Evolutionary conservation across 2,329 filamentous ascomycete species (phyloP).

Genomic region (Trichoderma simmonsii): DNA sequence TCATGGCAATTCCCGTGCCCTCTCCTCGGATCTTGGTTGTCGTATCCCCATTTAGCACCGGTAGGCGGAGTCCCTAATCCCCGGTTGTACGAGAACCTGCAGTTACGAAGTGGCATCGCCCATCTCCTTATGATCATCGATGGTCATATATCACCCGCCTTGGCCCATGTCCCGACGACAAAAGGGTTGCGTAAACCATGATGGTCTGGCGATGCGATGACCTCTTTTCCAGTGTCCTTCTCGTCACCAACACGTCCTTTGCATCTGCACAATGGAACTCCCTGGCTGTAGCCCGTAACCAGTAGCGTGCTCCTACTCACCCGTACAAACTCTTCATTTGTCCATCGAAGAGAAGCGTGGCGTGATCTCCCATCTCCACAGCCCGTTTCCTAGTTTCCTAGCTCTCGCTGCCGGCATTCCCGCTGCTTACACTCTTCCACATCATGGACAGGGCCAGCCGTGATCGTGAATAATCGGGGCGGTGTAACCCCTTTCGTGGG

Average conservation of each 20-base stretch:
- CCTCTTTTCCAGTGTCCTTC: background rate
- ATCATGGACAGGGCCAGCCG: background rate
- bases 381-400: background rate
- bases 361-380: conserved; percentile 17
- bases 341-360: conserved; percentile 4
- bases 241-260: background rate
- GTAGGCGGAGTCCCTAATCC: background rate
- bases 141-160: conserved; percentile 11
- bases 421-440: background rate
- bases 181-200: background rate
- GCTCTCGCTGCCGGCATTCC: conserved; percentile 12
- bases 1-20: background rate
- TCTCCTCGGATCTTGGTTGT: background rate
- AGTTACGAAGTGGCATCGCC: conserved; percentile 13
- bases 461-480: conserved; percentile 14
- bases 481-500: conserved; percentile 13
- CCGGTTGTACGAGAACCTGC: background rate
- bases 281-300: background rate
- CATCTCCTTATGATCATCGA: background rate
- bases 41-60: conserved; percentile 11
- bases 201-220: background rate
- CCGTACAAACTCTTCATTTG: background rate
- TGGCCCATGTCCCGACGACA: background rate
- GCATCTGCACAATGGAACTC: background rate
- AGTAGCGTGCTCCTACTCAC: background rate